A percentile compares a stretch with the other conserved stretches of the same genome.
phyloP scores from a whole-genome alignment of 495 filamentous ascomycete genomes.

The Podospora pseudoanserina region DNA sequence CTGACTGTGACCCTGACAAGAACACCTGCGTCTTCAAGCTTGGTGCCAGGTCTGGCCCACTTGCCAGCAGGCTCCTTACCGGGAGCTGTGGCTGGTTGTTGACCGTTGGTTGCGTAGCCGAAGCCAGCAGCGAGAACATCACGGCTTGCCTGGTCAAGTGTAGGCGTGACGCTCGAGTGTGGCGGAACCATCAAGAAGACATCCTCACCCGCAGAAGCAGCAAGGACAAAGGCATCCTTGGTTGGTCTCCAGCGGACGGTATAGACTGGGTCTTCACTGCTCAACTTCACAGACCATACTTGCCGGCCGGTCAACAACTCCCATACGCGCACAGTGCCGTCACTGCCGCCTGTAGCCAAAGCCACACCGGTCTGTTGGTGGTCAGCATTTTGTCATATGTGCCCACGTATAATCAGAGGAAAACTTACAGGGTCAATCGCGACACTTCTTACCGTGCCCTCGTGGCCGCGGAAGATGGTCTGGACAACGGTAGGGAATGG shows the following conservation, averaged over 20 bases:
- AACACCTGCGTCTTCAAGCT: conserved; percentile 71
- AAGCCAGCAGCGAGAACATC: conserved; percentile 81
- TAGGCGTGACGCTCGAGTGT: conserved; percentile 31
- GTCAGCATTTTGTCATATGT: conserved; percentile 32
- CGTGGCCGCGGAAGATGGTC: conserved; percentile 80
- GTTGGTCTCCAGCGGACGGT: conserved; percentile 85
- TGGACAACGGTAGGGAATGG: conserved; percentile 89
- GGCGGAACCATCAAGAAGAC: conserved; percentile 75
- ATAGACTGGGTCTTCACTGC: conserved; percentile 78
- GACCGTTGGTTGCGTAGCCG: conserved; percentile 75
- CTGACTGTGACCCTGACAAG: conserved; percentile 74
- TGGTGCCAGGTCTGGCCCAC: conserved; percentile 76
- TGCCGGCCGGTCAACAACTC: conserved; percentile 83
- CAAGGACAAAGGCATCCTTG: conserved; percentile 74
- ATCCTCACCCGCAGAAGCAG: conserved; percentile 78
- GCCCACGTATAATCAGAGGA: conserved; percentile 53
- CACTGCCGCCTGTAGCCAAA: conserved; percentile 83
- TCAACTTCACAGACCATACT: conserved; percentile 76
- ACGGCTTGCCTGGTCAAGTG: conserved; percentile 63
- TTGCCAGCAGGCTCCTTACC: conserved; percentile 73
- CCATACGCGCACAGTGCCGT: conserved; percentile 90
- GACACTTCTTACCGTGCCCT: conserved; percentile 80
- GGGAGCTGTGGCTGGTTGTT: conserved; percentile 53
- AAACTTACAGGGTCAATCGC: conserved; percentile 49
- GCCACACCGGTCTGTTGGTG: conserved; percentile 25